Evolutionary conservation across 2,329 filamentous ascomycete genomes (phyloP), one percentile per base, ranked within the genome.

Genomic region (Cladosporium sp.): DNA sequence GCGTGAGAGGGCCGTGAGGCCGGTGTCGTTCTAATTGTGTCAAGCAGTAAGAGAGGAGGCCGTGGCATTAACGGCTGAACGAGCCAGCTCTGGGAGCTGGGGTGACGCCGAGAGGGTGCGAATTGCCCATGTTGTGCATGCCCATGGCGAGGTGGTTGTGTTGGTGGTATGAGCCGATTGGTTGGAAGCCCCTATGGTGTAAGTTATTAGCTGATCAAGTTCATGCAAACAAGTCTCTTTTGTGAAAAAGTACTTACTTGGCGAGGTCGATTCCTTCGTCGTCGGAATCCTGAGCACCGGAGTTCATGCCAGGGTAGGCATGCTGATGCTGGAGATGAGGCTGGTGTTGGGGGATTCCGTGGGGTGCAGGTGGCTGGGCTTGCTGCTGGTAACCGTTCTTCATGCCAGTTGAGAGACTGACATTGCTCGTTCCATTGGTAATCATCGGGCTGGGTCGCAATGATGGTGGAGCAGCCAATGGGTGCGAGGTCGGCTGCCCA

Each of bases 181-280:
- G 80, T 68, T 82, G 80, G 72, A 83, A 83, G 28, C 81, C 81
- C 75, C 81, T 83, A 67, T 28, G 33, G 16, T 52, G 37, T 0
- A 18, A 31, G 65, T 76, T 68, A 76, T 76, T 68, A 77, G 71
- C 35, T 40, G 14, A 40, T 28, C 3, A 18, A 40, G 5, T 40
- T n/a, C 37, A 18, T 18, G 37, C 5, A 40, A 40, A 40, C 37
- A 40, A 40, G 37, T n/a, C 35, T 37, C 35, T 37, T 12, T 16
- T 53, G 31, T 44, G 5, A n/a, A 52, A 10, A 8, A 40, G 23
- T 12, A 76, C 80, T 76, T 75, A 83, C 81, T 82, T 83, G 55
- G 78, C 79, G 55, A 83, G 74, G 75, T 83, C 81, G 65, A 82
- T 82, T 18, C 80, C 78, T 62, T 80, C 80, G 52, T 82, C 80